A percentile compares a stretch with the other conserved stretches of the same genome.
These are phyloP conservation scores for Coemansia sp. DNA, from an alignment of 192 early-diverging fungal genomes.

Conservation along the genomic window DNA sequence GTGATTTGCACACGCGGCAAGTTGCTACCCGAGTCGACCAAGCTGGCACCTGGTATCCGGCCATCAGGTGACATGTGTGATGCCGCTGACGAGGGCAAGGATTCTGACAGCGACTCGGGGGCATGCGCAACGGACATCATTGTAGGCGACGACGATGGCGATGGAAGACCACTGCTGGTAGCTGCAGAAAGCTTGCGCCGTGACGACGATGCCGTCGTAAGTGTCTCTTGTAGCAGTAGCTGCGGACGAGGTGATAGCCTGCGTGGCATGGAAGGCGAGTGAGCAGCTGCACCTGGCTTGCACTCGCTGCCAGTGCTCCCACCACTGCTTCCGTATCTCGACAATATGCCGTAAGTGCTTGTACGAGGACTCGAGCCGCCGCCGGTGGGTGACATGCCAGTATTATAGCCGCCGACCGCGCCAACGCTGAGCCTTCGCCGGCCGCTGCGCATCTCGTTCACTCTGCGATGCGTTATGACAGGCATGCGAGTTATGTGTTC, in stretches of 20 bases:
- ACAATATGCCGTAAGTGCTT: background rate
- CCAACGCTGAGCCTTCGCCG: conserved; percentile 52
- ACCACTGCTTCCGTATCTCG: background rate
- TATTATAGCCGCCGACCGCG: conserved; percentile 22
- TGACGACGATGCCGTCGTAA: no score
- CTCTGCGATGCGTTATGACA: conserved; percentile 49
- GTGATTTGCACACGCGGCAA: no score
- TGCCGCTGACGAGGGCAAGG: background rate
- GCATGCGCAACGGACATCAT: background rate
- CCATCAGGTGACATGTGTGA: background rate
- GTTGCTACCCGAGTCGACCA: no score
- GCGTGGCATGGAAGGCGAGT: background rate
- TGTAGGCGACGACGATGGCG: background rate
- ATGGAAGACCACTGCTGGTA: conserved; percentile 3
- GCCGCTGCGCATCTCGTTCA: conserved; percentile 45
- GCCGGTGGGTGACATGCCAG: background rate
- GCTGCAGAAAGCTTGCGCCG: background rate
- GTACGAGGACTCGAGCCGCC: conserved; percentile 1
- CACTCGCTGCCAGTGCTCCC: conserved; percentile 1
- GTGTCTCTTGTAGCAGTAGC: background rate
- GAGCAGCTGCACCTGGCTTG: conserved; percentile 1
- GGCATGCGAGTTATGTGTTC: conserved; percentile 22
- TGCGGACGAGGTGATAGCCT: conserved; percentile 2
- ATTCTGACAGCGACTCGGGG: no score
- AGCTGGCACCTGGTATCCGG: background rate